Evolutionary conservation across 2,329 filamentous ascomycete species (phyloP), one percentile per base, ranked within the genome.

Genomic region (Lecanicillium sp.): DNA sequence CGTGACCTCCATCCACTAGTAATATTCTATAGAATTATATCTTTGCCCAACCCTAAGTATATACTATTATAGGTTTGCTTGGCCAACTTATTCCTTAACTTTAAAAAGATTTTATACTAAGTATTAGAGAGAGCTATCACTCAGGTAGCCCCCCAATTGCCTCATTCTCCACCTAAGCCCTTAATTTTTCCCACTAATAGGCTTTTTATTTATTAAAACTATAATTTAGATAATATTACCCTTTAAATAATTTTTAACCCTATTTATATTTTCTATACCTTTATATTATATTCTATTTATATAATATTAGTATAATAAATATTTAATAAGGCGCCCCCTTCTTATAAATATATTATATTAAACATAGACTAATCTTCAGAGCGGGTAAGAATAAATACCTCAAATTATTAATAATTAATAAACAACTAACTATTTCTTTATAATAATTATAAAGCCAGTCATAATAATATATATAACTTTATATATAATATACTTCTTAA

Each of bases 151-250:
- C 17, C 52, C 46, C 26, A 52, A 35, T 37, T 55, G 43, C 41
- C 44, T 50, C 15, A 35, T 50, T 41, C 49, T 52, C 39, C 26
- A 44, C 5, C 52, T 49, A 30, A 51, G 38, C 3, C 45, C 52
- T 26, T 41, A 29, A 20, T 55, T 54, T 43, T 51, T 52, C 2
- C 51, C 49, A 23, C 49, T 40, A 2, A 53, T 48, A 11, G 44
- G 52, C 38, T 51, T 55, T 17, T 52, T 44, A 32, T 51, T 49
- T 5, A 47, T 55, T 20, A 47, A 55, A 3, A 54, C 52, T 30
- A 54, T 43, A 24, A 51, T 49, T 23, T 55, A 40, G 7, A 52
- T 37, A 19, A 47, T 51, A 32, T 55, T 50, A 9, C 54, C 49
- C 14, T 50, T 42, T 11, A 44, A 36, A 19, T 54, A 50, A 32